Base-by-base conservation (phyloP, 2,329 filamentous ascomycete genomes). In the Colletotrichum costaricense region DNA sequence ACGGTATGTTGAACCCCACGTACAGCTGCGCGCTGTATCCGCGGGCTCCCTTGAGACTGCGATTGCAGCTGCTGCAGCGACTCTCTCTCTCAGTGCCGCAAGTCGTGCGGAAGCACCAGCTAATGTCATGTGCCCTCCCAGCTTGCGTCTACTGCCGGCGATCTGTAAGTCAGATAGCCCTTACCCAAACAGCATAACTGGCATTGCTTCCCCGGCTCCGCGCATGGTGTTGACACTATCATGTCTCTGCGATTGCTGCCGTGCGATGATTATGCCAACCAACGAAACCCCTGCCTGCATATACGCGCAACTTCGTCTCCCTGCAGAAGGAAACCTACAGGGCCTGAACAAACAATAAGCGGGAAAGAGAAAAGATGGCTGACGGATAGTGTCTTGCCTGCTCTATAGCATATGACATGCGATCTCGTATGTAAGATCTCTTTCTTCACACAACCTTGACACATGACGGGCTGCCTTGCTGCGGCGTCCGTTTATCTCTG, bases 101-200 rank as follows among this genome's bases (percentile, higher is more conserved):
- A 46, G 63, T 69, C 55, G 76, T 79, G 76, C 76, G 75, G 76
- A 75, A 49, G 75, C 77, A 75, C 68, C 73, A 77, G 80, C 79
- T 82, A 76, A 81, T 60, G 30, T 38, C 69, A 33, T 57, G 28
- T 71, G 68, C 66, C 82, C 82, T 81, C 87, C 84, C 86, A 96
- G 94, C 94, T 81, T 96, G 94, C 86, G 93, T 96, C 81, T 96
- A 96, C 86, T 96, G 94, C 86, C 93, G 94, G 84, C 91, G 94
- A 91, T 96, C 94, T 90, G 93, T 95, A 91, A 94, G 93, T 92
- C 79, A 81, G 82, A 75, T 74, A 76, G 69, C 63, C 69, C 63
- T 67, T 28, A 52, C 75, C 76, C 73, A 75, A 77, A 76, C 63
- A 30, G 52, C 22, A 46, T 56, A n/a, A 80, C 80, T 81, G 78